phyloP scores from a whole-genome alignment of 441 rosid genomes.

The Viola pubescens region DNA sequence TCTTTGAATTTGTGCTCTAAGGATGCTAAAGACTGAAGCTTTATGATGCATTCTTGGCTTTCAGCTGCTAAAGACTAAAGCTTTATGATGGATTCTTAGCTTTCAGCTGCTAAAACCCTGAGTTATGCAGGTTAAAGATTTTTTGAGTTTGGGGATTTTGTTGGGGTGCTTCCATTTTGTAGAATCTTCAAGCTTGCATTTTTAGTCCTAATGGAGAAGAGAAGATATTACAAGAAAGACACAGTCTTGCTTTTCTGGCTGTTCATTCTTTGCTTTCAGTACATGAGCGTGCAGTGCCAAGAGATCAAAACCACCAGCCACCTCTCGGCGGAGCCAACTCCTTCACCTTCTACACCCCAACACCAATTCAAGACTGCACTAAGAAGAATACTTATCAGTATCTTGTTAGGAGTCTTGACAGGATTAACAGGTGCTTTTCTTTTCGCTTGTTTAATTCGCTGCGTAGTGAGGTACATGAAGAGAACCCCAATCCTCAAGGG shows the following conservation, averaged over 20 bases:
- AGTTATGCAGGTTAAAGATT: background rate
- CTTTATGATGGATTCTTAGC: background rate
- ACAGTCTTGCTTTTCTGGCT: slow-evolving; percentile 27
- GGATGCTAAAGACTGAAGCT: no score
- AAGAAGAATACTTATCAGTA: slow-evolving; percentile 53
- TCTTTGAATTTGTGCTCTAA: background rate
- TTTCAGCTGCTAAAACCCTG: background rate
- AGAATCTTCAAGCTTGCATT: slow-evolving; percentile 7
- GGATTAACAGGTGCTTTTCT: slow-evolving; percentile 53
- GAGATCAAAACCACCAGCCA: slow-evolving; percentile 24
- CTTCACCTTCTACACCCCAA: slow-evolving; percentile 29
- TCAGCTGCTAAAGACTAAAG: slow-evolving; percentile 1
- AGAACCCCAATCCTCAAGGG: slow-evolving; percentile 84
- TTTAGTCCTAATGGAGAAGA: slow-evolving; percentile 33
- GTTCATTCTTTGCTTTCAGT: slow-evolving; percentile 31
- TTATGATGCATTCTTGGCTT: background rate
- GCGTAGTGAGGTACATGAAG: slow-evolving; percentile 49
- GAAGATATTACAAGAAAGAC: slow-evolving; percentile 25
- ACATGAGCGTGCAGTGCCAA: slow-evolving; percentile 37
- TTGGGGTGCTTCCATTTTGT: slow-evolving; percentile 8
- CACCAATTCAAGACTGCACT: slow-evolving; percentile 40
- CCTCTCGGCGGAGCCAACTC: slow-evolving; percentile 4
- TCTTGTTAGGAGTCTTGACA: slow-evolving; percentile 54
- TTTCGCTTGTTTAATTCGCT: slow-evolving; percentile 50
- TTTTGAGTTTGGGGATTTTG: background rate